Conservation (phyloP, 1,284 basidiomycete genomes). For the Trichosporon sp. region DNA sequence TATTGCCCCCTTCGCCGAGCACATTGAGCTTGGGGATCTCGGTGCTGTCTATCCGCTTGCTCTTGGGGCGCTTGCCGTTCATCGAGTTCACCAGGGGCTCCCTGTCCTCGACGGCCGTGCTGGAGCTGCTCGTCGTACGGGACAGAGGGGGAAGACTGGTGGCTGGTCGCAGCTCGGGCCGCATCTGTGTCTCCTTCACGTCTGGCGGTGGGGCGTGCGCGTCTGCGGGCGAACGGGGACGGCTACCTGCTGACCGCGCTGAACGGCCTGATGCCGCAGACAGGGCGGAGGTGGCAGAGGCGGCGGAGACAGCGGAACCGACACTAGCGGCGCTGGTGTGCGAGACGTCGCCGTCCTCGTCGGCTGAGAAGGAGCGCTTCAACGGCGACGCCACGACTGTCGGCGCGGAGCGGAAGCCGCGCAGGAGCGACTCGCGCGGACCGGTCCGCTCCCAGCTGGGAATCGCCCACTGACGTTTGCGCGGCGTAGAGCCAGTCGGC, state of each 20-base stretch:
- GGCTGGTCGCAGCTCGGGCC: neutral
- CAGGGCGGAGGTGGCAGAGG: neutral
- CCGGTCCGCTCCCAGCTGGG: constrained; percentile 52
- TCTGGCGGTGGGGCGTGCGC: neutral
- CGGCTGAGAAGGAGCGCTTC: neutral
- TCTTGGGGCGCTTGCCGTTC: constrained; percentile 18
- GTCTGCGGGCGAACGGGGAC: neutral
- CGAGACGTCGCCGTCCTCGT: neutral
- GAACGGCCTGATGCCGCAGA: neutral
- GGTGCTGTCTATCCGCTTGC: neutral
- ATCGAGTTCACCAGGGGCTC: neutral
- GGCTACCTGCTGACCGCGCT: neutral
- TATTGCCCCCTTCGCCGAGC: constrained; percentile 36
- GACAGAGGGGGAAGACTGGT: neutral
- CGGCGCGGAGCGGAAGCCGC: neutral
- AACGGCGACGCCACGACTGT: neutral
- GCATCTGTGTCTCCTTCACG: neutral
- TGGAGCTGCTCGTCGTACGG: neutral
- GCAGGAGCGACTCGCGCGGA: constrained; percentile 44
- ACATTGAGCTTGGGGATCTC: constrained; percentile 32
- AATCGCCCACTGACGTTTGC: constrained; percentile 53
- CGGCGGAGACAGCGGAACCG: neutral
- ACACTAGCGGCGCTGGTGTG: neutral
- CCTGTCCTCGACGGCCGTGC: neutral
- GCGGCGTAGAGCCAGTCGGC: constrained; percentile 58